Conservation (phyloP, 805 yeast genomes). For the Maudiozyma barnettii region DNA sequence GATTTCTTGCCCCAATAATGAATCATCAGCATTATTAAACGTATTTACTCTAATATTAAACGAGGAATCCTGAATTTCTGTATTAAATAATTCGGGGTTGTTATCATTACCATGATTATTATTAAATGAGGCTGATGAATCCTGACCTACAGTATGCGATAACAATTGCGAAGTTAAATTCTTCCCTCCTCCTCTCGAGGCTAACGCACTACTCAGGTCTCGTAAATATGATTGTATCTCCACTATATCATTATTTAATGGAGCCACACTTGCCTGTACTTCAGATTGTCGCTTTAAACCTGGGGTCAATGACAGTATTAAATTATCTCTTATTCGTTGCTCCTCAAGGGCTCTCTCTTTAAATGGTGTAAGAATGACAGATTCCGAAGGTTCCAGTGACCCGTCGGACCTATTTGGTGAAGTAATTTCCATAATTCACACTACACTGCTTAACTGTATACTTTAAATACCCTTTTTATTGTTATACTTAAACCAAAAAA, state of each 20-base stretch:
- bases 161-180: conserved; percentile 6
- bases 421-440: conserved; percentile 9
- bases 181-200: conserved; percentile 11
- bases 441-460: background rate
- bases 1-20: background rate
- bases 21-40: background rate
- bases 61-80: background rate
- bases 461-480: background rate
- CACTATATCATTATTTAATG: conserved; percentile 8
- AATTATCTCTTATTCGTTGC: conserved; percentile 12
- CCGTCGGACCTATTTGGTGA: conserved; percentile 4
- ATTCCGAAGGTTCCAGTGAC: conserved; percentile 3
- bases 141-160: background rate
- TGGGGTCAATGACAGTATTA: conserved; percentile 16
- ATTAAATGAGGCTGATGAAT: background rate
- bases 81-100: background rate
- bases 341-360: conserved; percentile 20
- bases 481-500: no score
- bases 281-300: conserved; percentile 12
- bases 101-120: background rate
- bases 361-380: conserved; percentile 17
- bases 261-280: conserved; percentile 6
- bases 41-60: background rate
- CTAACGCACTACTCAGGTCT: conserved; percentile 20
- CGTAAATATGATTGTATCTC: conserved; percentile 15